Evolutionary conservation across 1,139 yeast species (phyloP), one percentile per base, ranked within the genome.

Genomic region (Diutina catenulata): DNA sequence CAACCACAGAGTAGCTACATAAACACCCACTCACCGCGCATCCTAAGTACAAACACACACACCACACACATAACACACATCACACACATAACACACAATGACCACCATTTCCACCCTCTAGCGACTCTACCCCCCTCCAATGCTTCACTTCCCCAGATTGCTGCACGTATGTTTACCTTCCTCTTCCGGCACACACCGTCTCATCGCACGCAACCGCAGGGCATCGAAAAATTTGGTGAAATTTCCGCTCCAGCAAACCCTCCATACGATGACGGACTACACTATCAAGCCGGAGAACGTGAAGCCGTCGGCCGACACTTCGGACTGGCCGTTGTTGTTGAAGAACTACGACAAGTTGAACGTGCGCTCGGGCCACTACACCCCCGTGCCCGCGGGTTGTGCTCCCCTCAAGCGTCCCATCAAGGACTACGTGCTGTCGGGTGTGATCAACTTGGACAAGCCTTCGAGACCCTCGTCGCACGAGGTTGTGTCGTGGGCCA

Each of bases 401-500:
- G 77, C 95, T 42, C 98, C 98, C 43, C 72, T 84, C 56, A 87
- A 87, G 65, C 80, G 98, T 69, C 96, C 88, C 61, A 66, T 91
- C 52, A 83, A 83, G 64, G 74, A 86, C 32, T 91, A 91, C 62
- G 70, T 91, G 51, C 78, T 93, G 38, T 80, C 95, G 11, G 98
- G 98, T 70, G 95, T 91, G 41, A 88, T 91, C 58, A 91, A 91
- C 68, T 74, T 91, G 54, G 98, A 91, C 67, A 91, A 91, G 65
- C 98, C 98, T 50, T 82, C 95, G 27, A 91, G 91, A 62, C 98
- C 98, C 49, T 83, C 95, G 39, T 84, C 95, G 40, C 97, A 88
- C 67, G 97, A 91, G 68, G 98, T 91, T 56, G 98, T 91, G 51
- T 98, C 98, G 27, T 91, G 98, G 98, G 80, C 91, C 55, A 91